Evolutionary conservation across 2,329 filamentous ascomycete species (phyloP).

Genomic region (Ophiosphaerella herpotricha): DNA sequence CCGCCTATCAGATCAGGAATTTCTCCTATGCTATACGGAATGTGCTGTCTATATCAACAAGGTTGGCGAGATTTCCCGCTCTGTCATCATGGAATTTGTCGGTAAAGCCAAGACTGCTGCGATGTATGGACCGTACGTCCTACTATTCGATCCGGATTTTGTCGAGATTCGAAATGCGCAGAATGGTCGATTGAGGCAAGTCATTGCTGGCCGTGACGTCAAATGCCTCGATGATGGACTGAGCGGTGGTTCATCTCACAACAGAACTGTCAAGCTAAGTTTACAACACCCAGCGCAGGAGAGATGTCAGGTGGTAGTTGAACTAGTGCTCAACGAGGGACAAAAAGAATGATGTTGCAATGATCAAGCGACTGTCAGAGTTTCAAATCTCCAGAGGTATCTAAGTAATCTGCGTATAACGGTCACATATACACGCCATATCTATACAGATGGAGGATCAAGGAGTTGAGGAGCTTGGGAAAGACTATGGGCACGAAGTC

Average conservation of each 20-base stretch:
- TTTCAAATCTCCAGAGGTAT: background rate
- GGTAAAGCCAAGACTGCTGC: slow-evolving; percentile 86
- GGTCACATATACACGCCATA: background rate
- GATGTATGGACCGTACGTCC: slow-evolving; percentile 86
- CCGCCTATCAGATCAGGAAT: slow-evolving; percentile 77
- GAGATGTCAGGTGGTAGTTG: slow-evolving; percentile 84
- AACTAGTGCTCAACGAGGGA: slow-evolving; percentile 90
- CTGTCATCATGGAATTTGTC: slow-evolving; percentile 98
- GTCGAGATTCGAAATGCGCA: slow-evolving; percentile 96
- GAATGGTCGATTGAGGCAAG: slow-evolving; percentile 90
- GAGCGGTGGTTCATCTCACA: slow-evolving; percentile 44
- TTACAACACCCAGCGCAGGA: slow-evolving; percentile 92
- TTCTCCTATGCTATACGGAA: slow-evolving; percentile 91
- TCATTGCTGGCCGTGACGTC: slow-evolving; percentile 90
- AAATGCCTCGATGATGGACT: slow-evolving; percentile 78
- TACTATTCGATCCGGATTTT: slow-evolving; percentile 95
- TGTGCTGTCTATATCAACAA: slow-evolving; percentile 98
- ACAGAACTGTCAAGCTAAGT: slow-evolving; percentile 86
- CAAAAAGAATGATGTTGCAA: slow-evolving; percentile 58
- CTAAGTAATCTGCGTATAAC: background rate
- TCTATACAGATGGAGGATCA: background rate
- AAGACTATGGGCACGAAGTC: background rate
- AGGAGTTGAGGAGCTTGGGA: slow-evolving; percentile 1
- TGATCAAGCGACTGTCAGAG: background rate
- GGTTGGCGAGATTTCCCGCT: slow-evolving; percentile 91